Evolutionary conservation across 257 asterid genomes (phyloP).

Genomic region (Jasminum sambac): DNA sequence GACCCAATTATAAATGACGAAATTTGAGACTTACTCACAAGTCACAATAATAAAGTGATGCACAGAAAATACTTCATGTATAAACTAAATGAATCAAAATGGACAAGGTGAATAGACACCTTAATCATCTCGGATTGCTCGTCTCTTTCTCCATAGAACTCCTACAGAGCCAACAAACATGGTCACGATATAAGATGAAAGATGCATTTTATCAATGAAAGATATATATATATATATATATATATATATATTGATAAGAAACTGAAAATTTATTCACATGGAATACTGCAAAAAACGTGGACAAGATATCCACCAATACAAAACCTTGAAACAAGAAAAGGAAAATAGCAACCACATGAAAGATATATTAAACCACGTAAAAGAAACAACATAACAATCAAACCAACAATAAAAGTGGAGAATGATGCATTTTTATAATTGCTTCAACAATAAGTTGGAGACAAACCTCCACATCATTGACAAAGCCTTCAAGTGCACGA

Average conservation of each 20-base stretch:
- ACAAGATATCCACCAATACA: too few relatives aligned
- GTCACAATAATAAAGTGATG: neutral
- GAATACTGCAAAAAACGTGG: too few relatives aligned
- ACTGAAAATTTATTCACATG: too few relatives aligned
- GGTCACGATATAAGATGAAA: conserved; percentile 13
- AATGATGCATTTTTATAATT: conserved; percentile 14
- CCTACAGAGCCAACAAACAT: conserved; percentile 47
- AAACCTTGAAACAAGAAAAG: too few relatives aligned
- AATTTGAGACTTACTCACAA: neutral
- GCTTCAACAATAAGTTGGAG: conserved; percentile 15
- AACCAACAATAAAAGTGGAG: neutral
- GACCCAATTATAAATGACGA: conserved; percentile 1
- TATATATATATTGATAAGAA: too few relatives aligned
- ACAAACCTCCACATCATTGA: conserved; percentile 70
- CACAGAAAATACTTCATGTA: neutral
- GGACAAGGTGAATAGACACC: conserved; percentile 40
- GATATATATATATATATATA: too few relatives aligned
- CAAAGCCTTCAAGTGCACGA: conserved; percentile 86
- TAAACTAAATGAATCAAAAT: conserved; percentile 1
- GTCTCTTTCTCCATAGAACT: conserved; percentile 46
- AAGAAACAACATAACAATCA: neutral
- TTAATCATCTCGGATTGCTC: conserved; percentile 48
- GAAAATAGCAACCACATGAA: too few relatives aligned
- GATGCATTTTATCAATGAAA: too few relatives aligned
- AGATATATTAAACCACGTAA: neutral